Base-by-base conservation (phyloP, 2,329 filamentous ascomycete species). In the Aureobasidium melanogenum region DNA sequence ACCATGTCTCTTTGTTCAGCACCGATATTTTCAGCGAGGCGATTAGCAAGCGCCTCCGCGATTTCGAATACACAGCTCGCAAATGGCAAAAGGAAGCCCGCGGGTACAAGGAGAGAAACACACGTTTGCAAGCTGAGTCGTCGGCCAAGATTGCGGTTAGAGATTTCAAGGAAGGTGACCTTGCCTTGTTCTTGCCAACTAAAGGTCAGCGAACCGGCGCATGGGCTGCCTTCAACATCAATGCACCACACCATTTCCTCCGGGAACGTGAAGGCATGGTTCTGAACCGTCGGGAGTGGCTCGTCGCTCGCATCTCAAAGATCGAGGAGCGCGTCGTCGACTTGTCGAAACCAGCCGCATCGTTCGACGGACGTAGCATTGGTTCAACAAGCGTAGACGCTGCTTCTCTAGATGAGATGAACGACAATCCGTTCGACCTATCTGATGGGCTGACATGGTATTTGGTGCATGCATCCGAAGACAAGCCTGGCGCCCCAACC, bases 171-270 rank as follows among this genome's bases (percentile, higher is more conserved):
- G 92, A 97, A 73, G 93, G 94, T 8, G 94, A 99, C 70, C 81
- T 99, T 15, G 94, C 93, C 14, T 76, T 99, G 2, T 99, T 99
- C 77, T 77, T 99, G 43, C 94, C 94, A 0, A 99, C 94, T 0
- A 83, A 93, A 38, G 97, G 97, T 71, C 92, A 97, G 74, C 89
- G 89, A 39, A 94, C 91, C 5, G 88, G 93, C 17, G 93, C 94
- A 0, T 99, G 94, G 94, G 94, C 94, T 5, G 94, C 94, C 0
- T 99, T 99, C 81, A 99, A 99, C 69, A 89, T 99, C 34, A 93
- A 92, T 1, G 96, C 93, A 63, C 94, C 94, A 9, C 94, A 99
- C 73, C 97, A 94, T 76, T 99, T 99, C 77, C 81, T 99, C 2
- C 88, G 91, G 38, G 94, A 99, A 73, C 89, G 95, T 72, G 93